Evolutionary conservation across 176 grass and related monocot species (phyloP).

Genomic region (Poa pratensis): DNA sequence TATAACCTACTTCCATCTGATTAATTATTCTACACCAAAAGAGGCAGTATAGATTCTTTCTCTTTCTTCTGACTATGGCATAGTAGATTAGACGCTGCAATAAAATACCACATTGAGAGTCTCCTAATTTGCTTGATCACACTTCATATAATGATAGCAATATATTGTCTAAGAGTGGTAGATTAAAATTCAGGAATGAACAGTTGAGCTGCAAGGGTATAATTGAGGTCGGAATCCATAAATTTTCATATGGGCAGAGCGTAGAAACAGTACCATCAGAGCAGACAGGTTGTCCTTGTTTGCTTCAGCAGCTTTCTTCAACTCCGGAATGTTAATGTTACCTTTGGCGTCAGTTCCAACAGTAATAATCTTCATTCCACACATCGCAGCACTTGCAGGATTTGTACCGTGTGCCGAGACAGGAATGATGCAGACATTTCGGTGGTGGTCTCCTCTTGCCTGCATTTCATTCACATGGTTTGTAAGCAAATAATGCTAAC

Average conservation of each 20-base stretch:
- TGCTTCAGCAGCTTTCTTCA: conserved; percentile 89
- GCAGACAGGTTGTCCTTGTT: conserved; percentile 92
- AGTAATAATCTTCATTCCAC: conserved; percentile 98
- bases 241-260: conserved; percentile 17
- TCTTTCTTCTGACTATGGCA: background rate
- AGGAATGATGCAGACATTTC: conserved; percentile 98
- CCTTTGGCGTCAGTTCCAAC: conserved; percentile 97
- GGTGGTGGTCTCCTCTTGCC: conserved; percentile 89
- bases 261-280: conserved; percentile 77
- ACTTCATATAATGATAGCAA: background rate
- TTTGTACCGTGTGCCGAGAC: conserved; percentile 98
- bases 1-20: conserved; percentile 9
- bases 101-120: background rate
- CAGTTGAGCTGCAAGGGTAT: conserved; percentile 29
- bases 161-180: conserved; percentile 20
- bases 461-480: conserved; percentile 43
- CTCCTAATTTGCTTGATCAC: background rate
- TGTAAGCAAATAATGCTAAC: conserved; percentile 40
- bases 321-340: conserved; percentile 97
- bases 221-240: conserved; percentile 1
- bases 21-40: conserved; percentile 12
- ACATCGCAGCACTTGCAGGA: conserved; percentile 99
- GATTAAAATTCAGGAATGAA: conserved; percentile 12
- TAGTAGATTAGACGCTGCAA: conserved; percentile 21
- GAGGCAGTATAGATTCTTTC: background rate